These are phyloP conservation scores for Plectosphaerella plurivora DNA, from an alignment of 2,329 filamentous ascomycete genomes.

Conservation along the genomic window DNA sequence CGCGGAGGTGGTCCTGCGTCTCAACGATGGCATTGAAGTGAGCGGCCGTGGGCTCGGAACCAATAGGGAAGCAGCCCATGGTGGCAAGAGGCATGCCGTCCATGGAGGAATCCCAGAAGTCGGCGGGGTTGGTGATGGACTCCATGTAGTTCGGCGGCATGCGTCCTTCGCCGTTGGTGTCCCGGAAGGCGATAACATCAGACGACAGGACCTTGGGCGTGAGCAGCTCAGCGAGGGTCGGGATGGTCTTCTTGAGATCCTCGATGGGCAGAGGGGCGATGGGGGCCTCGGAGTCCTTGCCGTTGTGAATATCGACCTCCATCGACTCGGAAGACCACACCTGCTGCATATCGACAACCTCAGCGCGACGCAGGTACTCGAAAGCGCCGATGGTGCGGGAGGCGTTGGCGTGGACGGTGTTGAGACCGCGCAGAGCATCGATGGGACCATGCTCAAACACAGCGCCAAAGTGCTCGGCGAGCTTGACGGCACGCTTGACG, in stretches of 20 bases:
- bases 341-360: slow-evolving; percentile 17
- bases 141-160: slow-evolving; percentile 17
- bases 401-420: slow-evolving; percentile 5
- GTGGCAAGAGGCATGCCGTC: slow-evolving; percentile 19
- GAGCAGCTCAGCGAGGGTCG: slow-evolving; percentile 16
- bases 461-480: slow-evolving; percentile 29
- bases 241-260: slow-evolving; percentile 16
- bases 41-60: slow-evolving; percentile 17
- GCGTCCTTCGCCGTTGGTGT: slow-evolving; percentile 10
- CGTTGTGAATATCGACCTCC: slow-evolving; percentile 18
- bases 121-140: slow-evolving; percentile 15
- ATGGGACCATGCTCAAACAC: slow-evolving; percentile 24
- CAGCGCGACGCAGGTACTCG: slow-evolving; percentile 26
- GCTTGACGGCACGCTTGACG: slow-evolving; percentile 27
- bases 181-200: slow-evolving; percentile 10
- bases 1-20: slow-evolving; percentile 23
- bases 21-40: slow-evolving; percentile 24
- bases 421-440: background rate
- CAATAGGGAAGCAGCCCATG: slow-evolving; percentile 24
- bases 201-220: slow-evolving; percentile 8
- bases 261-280: slow-evolving; percentile 13
- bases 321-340: slow-evolving; percentile 3
- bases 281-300: background rate
- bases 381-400: slow-evolving; percentile 24
- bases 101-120: slow-evolving; percentile 25